Evolutionary conservation across 1,284 basidiomycete species (phyloP), one percentile per base, ranked within the genome.

Genomic region (Neonothopanus nambi): DNA sequence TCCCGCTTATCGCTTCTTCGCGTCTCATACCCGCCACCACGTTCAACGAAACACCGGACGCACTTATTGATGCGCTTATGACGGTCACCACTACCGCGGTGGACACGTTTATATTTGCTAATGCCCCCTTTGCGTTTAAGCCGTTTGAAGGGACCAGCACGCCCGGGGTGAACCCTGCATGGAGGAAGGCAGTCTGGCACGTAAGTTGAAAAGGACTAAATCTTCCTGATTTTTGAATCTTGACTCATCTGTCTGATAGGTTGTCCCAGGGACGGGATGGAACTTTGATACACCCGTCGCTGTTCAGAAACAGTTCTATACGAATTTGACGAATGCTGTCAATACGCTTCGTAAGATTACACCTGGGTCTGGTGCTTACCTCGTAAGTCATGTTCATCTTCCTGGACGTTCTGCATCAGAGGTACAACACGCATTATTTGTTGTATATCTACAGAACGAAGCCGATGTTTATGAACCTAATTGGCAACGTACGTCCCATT

Each of bases 21-120:
- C 59, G 60, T 9, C 57, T 63, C 12, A 55, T 63, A 18, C 59
- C 60, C 8, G 50, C 48, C 3, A 28, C 40, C 3, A 55, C 54
- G 35, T 59, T 61, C 26, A 5, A 28, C 5, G 51, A 52, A 41
- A 9, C 49, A 6, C 41, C 41, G 18, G 26, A 46, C 11, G 38
- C 20, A 24, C 33, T 28, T 5, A 11, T 28, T 11, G 26, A 28
- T 28, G 26, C 26, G 26, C 26, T 28, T 11, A 11, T 28, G 5
- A 28, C 26, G 11, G 26, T 28, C 26, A 28, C 26, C 26, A 5
- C 26, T 5, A 28, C 26, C 5, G 26, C 26, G 26, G 11, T 28
- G 5, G 11, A 28, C 26, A 28, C 26, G 26, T 28, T 28, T 11
- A 28, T 59, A 4, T 46, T 57, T 33, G 49, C 48, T 20, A 53